Percentiles rank a stretch among this genome's conserved stretches.
Evolutionary conservation across 2,329 filamentous ascomycete genomes (phyloP).

Genomic region (Alternaria sp.): DNA sequence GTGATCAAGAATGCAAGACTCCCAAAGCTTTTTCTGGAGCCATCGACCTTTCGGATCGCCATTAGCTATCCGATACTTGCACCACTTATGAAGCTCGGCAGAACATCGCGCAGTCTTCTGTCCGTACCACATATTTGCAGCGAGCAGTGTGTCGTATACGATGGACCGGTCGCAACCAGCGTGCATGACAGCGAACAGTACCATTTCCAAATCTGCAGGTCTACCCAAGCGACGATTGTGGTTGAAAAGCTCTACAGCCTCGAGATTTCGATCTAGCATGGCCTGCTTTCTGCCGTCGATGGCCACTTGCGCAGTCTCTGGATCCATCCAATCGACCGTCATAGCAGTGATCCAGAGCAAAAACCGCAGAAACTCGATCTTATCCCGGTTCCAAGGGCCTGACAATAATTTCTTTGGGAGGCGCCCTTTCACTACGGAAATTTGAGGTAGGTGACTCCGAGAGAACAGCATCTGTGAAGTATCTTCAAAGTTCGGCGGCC

Average conservation of each 20-base stretch:
- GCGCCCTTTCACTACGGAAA: constrained; percentile 41
- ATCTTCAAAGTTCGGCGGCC: constrained; percentile 43
- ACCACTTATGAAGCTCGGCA: constrained; percentile 39
- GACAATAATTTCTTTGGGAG: constrained; percentile 41
- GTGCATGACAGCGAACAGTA: constrained; percentile 41
- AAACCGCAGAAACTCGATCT: constrained; percentile 43
- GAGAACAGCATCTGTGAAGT: constrained; percentile 41
- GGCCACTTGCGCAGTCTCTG: constrained; percentile 16
- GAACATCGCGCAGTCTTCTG: constrained; percentile 24
- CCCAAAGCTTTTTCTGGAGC: constrained; percentile 37
- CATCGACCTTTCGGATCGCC: constrained; percentile 39
- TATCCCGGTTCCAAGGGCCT: constrained; percentile 40
- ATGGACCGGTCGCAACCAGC: constrained; percentile 43
- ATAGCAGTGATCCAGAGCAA: constrained; percentile 43
- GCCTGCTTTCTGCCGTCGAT: constrained; percentile 36
- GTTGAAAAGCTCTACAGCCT: constrained; percentile 48
- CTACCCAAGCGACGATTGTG: constrained; percentile 44
- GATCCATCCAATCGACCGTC: constrained; percentile 44
- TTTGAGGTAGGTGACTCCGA: constrained; percentile 35
- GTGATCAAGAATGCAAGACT: constrained; percentile 17
- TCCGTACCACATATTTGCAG: constrained; percentile 27
- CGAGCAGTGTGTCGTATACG: constrained; percentile 41
- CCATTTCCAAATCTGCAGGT: constrained; percentile 29
- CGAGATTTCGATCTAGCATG: constrained; percentile 38
- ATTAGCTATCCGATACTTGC: constrained; percentile 25